These are phyloP conservation scores for Uncinocarpus reesii DNA, from an alignment of 2,329 filamentous ascomycete species.

Conservation along the genomic window DNA sequence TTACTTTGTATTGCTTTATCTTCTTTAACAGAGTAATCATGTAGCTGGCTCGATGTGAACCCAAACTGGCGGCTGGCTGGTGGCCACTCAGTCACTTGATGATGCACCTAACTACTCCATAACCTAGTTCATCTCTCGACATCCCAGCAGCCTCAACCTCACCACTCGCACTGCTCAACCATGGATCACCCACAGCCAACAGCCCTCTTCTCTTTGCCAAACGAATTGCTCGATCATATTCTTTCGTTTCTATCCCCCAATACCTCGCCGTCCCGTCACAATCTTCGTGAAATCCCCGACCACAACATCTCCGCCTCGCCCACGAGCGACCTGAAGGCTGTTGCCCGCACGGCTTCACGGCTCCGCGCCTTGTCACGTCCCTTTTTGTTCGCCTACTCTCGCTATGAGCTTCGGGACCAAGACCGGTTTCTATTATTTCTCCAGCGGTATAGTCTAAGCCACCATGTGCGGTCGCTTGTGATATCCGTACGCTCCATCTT, in stretches of 20 bases:
- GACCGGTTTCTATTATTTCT: constrained; percentile 33
- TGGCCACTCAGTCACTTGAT: too few species aligned
- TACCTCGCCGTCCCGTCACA: constrained; percentile 40
- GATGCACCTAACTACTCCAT: too few species aligned
- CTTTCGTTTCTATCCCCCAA: constrained; percentile 45
- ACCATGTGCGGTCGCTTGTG: constrained; percentile 41
- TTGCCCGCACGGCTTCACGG: constrained; percentile 44
- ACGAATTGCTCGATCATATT: constrained; percentile 51
- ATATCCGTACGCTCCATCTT: constrained; percentile 35
- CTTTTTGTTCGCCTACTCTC: constrained; percentile 48
- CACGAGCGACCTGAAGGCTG: constrained; percentile 43
- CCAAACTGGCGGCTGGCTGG: too few species aligned
- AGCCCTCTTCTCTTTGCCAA: constrained; percentile 39
- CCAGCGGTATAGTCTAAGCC: constrained; percentile 23
- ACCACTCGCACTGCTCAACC: background rate
- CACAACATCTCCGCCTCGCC: constrained; percentile 34
- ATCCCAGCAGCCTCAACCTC: background rate
- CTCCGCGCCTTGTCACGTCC: constrained; percentile 47
- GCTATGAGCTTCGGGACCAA: constrained; percentile 31
- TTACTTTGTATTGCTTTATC: too few species aligned
- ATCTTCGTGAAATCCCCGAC: constrained; percentile 43
- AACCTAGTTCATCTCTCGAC: too few species aligned
- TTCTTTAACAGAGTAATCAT: too few species aligned
- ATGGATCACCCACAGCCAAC: background rate
- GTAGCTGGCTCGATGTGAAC: too few species aligned